Conservation (phyloP, 2,329 filamentous ascomycete genomes). For the Diaporthe sp. region DNA sequence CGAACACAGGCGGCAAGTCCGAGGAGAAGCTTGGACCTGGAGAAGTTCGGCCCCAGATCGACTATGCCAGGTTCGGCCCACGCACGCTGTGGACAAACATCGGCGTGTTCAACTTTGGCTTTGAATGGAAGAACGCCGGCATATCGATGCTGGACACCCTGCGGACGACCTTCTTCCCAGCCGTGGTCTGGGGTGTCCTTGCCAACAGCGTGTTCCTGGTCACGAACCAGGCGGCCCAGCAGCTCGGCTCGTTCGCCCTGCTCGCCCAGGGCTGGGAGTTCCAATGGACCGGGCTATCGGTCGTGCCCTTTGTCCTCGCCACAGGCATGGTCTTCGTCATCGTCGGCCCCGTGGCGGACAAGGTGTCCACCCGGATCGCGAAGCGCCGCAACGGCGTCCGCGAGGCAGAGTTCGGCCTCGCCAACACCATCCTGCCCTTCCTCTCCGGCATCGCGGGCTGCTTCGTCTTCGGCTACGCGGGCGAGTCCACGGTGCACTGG, state of each 20-base stretch:
- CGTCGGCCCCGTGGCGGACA: constrained; percentile 47
- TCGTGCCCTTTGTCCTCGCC: constrained; percentile 44
- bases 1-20: constrained; percentile 40
- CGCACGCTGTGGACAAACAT: constrained; percentile 49
- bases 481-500: constrained; percentile 46
- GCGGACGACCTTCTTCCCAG: constrained; percentile 50
- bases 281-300: constrained; percentile 46
- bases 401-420: constrained; percentile 50
- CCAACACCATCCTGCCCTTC: constrained; percentile 48
- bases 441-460: constrained; percentile 45
- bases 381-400: constrained; percentile 44
- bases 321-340: constrained; percentile 43
- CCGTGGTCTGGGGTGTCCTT: constrained; percentile 49
- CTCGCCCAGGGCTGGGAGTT: constrained; percentile 48
- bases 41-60: constrained; percentile 45
- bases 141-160: constrained; percentile 46
- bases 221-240: constrained; percentile 46
- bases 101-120: constrained; percentile 48
- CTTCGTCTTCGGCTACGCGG: constrained; percentile 49
- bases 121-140: constrained; percentile 45
- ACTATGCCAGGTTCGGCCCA: constrained; percentile 44
- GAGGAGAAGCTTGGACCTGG: constrained; percentile 45
- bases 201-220: constrained; percentile 47
- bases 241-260: constrained; percentile 44
- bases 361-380: constrained; percentile 46